Percentiles rank a stretch among this genome's conserved stretches.
Evolutionary conservation across 2,329 filamentous ascomycete genomes (phyloP).

Genomic region (Exophiala viscosa): DNA sequence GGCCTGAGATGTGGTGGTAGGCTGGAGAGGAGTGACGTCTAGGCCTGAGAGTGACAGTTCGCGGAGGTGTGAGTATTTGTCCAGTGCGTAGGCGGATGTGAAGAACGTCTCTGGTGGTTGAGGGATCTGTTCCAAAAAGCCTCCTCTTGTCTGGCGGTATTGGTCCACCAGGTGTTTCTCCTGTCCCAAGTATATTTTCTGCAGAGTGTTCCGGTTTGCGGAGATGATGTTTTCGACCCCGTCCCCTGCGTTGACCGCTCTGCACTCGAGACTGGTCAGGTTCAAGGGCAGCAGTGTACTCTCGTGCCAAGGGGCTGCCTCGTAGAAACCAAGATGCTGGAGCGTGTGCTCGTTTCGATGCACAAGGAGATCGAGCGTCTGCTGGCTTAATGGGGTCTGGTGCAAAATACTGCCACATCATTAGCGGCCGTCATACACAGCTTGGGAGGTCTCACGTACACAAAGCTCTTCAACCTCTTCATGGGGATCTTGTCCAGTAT

Average conservation of each 20-base stretch:
- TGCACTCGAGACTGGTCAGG: conserved; percentile 25
- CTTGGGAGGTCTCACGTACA: conserved; percentile 8
- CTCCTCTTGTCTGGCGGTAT: conserved; percentile 17
- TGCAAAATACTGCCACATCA: conserved; percentile 18
- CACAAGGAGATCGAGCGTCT: conserved; percentile 13
- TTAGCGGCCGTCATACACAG: too few species aligned
- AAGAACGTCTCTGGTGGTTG: conserved; percentile 22
- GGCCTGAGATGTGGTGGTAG: conserved; percentile 17
- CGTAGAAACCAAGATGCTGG: conserved; percentile 21
- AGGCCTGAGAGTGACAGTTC: conserved; percentile 24
- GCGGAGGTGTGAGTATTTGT: conserved; percentile 19
- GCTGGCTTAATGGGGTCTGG: conserved; percentile 8
- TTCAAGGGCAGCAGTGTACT: conserved; percentile 10
- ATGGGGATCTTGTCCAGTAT: conserved; percentile 20
- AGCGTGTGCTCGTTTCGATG: conserved; percentile 17
- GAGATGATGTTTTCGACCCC: conserved; percentile 21
- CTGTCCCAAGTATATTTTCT: conserved; percentile 26
- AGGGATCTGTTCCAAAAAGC: conserved; percentile 13
- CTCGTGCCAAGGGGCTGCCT: conserved; percentile 9
- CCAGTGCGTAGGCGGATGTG: conserved; percentile 13
- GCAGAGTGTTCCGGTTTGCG: conserved; percentile 20
- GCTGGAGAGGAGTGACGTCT: conserved; percentile 20
- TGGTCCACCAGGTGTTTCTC: conserved; percentile 24
- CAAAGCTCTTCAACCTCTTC: conserved; percentile 17
- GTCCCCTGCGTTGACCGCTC: conserved; percentile 23